phyloP scores from a whole-genome alignment of 1,139 yeast genomes.

The Starmera stellimalicola region DNA sequence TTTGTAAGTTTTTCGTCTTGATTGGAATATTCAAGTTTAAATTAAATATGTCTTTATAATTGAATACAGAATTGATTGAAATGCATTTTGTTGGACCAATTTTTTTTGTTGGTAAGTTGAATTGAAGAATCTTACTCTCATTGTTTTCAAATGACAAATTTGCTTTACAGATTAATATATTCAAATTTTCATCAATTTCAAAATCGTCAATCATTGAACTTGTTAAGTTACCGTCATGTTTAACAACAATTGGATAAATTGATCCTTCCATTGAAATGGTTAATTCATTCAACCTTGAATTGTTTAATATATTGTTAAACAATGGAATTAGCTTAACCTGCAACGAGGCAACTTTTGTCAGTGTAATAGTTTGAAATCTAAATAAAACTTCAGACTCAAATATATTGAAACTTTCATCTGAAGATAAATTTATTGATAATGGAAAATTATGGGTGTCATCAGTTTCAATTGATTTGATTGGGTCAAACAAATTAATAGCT shows the following conservation, averaged over 20 bases:
- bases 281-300: constrained; percentile 16
- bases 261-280: constrained; percentile 17
- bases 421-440: constrained; percentile 14
- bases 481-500: not conserved
- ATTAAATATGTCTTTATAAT: constrained; percentile 9
- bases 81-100: constrained; percentile 11
- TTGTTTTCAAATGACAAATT: constrained; percentile 9
- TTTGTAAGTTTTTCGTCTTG: constrained; percentile 4
- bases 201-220: constrained; percentile 1
- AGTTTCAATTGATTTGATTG: not conserved
- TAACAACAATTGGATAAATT: constrained; percentile 10
- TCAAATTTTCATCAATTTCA: constrained; percentile 3
- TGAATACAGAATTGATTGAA: constrained; percentile 8
- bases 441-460: not conserved
- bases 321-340: constrained; percentile 22
- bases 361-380: constrained; percentile 12
- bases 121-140: constrained; percentile 8
- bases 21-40: constrained; percentile 15
- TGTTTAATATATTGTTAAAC: constrained; percentile 17
- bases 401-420: constrained; percentile 17
- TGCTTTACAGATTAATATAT: constrained; percentile 2
- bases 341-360: constrained; percentile 17
- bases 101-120: constrained; percentile 10
- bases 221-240: constrained; percentile 5
- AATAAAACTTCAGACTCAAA: constrained; percentile 17